Evolutionary conservation across 257 asterid genomes (phyloP).

Genomic region (Nicotiana benthamiana): DNA sequence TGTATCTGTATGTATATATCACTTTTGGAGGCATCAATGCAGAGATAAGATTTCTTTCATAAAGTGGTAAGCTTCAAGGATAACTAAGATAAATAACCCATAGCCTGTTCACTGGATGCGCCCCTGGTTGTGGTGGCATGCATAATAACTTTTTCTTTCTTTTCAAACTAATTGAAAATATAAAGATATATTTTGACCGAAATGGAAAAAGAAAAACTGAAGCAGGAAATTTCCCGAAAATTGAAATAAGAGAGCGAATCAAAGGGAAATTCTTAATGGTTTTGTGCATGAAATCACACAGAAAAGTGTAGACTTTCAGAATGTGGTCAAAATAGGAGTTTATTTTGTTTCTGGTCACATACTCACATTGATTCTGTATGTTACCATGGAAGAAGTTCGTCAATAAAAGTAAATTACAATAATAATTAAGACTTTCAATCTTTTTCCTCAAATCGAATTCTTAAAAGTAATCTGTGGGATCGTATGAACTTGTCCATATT

Average conservation of each 20-base stretch:
- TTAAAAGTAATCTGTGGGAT: too few relatives aligned
- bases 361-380: not conserved
- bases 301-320: too few relatives aligned
- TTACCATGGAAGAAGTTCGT: not conserved
- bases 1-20: not conserved
- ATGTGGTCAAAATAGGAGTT: not conserved
- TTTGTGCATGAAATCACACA: not conserved
- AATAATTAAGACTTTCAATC: too few relatives aligned
- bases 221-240: not conserved
- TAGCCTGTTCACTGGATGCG: too few relatives aligned
- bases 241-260: not conserved
- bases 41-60: not conserved
- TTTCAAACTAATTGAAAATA: not conserved
- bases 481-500: too few relatives aligned
- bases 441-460: too few relatives aligned
- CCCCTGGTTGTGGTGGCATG: too few relatives aligned
- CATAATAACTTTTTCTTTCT: not conserved
- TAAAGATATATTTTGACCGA: not conserved
- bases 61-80: not conserved
- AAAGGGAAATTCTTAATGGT: not conserved
- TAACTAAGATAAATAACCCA: too few relatives aligned
- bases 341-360: not conserved
- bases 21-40: not conserved
- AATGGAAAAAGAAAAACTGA: not conserved
- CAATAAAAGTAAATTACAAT: too few relatives aligned